Conservation (phyloP, 495 filamentous ascomycete genomes). For the Xylaria longipes region DNA sequence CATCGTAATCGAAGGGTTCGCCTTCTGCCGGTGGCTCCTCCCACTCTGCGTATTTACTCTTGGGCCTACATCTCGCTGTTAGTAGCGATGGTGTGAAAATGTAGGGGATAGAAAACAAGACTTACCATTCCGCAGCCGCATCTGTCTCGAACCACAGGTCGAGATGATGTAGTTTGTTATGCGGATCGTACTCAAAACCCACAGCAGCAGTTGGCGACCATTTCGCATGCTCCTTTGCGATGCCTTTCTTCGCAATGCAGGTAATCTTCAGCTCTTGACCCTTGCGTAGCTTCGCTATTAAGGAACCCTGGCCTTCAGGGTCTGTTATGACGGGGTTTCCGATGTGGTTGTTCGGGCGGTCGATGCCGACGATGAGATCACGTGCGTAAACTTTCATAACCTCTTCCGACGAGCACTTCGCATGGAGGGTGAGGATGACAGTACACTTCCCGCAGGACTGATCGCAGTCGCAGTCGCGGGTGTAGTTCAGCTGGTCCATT, state of each 20-base stretch:
- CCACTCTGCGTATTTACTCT: slow-evolving; percentile 82
- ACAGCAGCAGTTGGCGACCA: slow-evolving; percentile 92
- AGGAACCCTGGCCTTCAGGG: slow-evolving; percentile 73
- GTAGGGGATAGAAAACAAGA: slow-evolving; percentile 29
- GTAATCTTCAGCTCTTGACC: slow-evolving; percentile 87
- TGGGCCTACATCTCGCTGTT: slow-evolving; percentile 65
- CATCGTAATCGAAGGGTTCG: slow-evolving; percentile 90
- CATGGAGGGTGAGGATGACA: slow-evolving; percentile 80
- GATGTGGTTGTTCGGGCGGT: slow-evolving; percentile 62
- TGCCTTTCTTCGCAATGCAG: slow-evolving; percentile 97
- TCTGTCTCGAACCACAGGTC: slow-evolving; percentile 95
- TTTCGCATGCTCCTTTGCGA: slow-evolving; percentile 98
- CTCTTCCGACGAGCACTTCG: slow-evolving; percentile 79
- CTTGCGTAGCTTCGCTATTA: slow-evolving; percentile 88
- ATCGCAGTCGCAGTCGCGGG: slow-evolving; percentile 96
- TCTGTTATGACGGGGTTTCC: slow-evolving; percentile 91
- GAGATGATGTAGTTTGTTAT: slow-evolving; percentile 88
- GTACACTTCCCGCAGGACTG: slow-evolving; percentile 89
- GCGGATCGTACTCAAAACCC: slow-evolving; percentile 97
- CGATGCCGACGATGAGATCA: slow-evolving; percentile 76
- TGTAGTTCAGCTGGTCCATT: slow-evolving; percentile 82
- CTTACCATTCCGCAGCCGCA: slow-evolving; percentile 86
- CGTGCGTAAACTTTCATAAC: slow-evolving; percentile 91
- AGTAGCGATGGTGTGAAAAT: slow-evolving; percentile 8
- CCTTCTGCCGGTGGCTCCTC: slow-evolving; percentile 82